A percentile compares a stretch with the other conserved stretches of the same genome.
Evolutionary conservation across 768 basidiomycete genomes (phyloP).

Genomic region (Sporobolomyces pararoseus): DNA sequence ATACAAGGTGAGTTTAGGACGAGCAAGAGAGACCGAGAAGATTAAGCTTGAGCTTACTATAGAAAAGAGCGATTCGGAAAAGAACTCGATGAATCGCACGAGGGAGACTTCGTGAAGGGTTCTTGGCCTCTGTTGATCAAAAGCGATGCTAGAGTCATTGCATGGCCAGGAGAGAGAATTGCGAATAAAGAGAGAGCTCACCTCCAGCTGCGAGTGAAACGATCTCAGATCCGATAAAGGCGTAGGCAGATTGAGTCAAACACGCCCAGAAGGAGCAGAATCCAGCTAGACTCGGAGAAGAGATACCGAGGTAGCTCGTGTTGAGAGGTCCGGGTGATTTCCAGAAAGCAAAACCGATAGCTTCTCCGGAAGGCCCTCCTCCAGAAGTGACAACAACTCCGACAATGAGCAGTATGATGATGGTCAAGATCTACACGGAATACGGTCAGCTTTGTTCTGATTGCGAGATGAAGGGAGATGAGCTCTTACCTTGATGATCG

Average conservation of each 20-base stretch:
- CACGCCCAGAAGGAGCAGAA: constrained; percentile 61
- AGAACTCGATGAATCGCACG: constrained; percentile 67
- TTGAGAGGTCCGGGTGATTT: constrained; percentile 72
- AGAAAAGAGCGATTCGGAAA: constrained; percentile 73
- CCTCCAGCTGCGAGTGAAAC: constrained; percentile 52
- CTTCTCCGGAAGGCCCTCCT: constrained; percentile 11
- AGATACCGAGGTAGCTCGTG: constrained; percentile 56
- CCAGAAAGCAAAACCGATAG: constrained; percentile 51
- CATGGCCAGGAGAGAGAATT: not conserved
- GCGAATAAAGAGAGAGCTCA: not conserved
- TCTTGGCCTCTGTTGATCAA: constrained; percentile 48
- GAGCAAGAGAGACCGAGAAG: not conserved
- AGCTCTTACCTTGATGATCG: not conserved
- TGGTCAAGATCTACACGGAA: constrained; percentile 27
- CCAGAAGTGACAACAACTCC: constrained; percentile 40
- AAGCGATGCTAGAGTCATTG: not conserved
- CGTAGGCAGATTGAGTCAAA: constrained; percentile 54
- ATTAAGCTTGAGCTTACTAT: constrained; percentile 37
- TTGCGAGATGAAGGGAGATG: no score
- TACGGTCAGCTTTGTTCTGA: not conserved
- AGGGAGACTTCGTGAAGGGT: constrained; percentile 58
- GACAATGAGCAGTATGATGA: constrained; percentile 37
- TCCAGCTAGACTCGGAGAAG: not conserved
- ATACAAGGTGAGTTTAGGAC: not conserved
- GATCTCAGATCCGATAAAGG: constrained; percentile 58